Evolutionary conservation across 345 rosid genomes (phyloP).

Genomic region (Punica granatum): DNA sequence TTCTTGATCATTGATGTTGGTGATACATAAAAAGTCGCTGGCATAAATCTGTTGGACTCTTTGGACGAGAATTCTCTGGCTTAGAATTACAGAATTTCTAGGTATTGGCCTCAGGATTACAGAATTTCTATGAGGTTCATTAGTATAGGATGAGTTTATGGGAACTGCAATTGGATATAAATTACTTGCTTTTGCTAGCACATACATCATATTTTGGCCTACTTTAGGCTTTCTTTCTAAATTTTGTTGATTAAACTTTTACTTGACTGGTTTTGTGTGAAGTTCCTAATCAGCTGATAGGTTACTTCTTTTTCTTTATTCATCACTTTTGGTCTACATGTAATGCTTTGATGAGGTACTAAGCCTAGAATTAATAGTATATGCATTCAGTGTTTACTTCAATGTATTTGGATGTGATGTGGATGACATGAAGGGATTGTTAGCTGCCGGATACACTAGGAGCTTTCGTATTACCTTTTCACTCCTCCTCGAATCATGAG

Average conservation of each 20-base stretch:
- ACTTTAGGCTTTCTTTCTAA: neutral
- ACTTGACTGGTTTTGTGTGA: no score
- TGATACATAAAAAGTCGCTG: neutral
- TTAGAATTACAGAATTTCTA: neutral
- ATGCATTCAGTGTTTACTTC: no score
- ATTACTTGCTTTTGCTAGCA: neutral
- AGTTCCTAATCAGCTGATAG: no score
- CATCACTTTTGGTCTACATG: no score
- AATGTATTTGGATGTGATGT: neutral
- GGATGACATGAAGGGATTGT: neutral
- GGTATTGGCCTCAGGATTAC: no score
- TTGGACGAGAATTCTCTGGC: neutral
- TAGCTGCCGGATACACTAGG: neutral
- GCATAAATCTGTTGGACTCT: neutral
- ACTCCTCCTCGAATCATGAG: neutral
- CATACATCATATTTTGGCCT: neutral
- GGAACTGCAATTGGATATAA: neutral
- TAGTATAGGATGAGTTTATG: neutral
- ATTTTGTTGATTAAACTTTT: no score
- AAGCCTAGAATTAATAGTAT: neutral
- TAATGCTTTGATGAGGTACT: no score
- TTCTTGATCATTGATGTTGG: slow-evolving; percentile 1
- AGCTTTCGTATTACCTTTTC: neutral
- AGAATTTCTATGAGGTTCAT: no score
- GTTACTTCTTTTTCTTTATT: no score